A percentile compares a stretch with the other conserved stretches of the same genome.
Conservation (phyloP, 768 basidiomycete genomes). For the Mycena kentingensis region DNA sequence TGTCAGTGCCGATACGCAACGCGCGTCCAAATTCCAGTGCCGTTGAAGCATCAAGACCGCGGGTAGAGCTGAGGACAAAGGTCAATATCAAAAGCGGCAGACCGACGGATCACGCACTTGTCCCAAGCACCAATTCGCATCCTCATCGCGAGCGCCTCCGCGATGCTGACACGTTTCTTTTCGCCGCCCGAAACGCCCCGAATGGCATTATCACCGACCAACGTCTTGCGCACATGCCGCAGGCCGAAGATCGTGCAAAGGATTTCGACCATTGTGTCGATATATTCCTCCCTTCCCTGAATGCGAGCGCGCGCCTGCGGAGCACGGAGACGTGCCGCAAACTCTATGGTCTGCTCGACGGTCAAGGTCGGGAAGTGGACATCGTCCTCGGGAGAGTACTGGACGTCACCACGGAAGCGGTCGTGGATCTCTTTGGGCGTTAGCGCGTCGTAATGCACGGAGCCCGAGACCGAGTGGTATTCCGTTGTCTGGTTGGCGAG, state of each 20-base stretch:
- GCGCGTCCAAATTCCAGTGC: constrained; percentile 73
- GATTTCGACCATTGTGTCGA: constrained; percentile 53
- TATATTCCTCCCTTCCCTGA: constrained; percentile 45
- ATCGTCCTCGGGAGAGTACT: constrained; percentile 84
- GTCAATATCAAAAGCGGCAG: background rate
- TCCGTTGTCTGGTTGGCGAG: constrained; percentile 76
- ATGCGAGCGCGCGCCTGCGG: constrained; percentile 52
- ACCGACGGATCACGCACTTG: constrained; percentile 44
- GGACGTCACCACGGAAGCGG: constrained; percentile 76
- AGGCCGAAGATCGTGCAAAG: constrained; percentile 75
- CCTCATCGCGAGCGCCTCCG: constrained; percentile 65
- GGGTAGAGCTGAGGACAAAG: constrained; percentile 53
- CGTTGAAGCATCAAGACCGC: constrained; percentile 68
- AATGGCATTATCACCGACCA: constrained; percentile 76
- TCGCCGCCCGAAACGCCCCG: constrained; percentile 78
- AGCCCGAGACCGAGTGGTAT: constrained; percentile 67
- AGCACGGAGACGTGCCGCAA: constrained; percentile 68
- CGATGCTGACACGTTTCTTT: constrained; percentile 81
- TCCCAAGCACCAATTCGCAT: constrained; percentile 74
- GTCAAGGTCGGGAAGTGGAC: constrained; percentile 84
- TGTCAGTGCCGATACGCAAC: constrained; percentile 64
- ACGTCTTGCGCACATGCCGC: constrained; percentile 67
- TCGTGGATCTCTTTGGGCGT: constrained; percentile 61
- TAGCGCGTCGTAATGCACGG: constrained; percentile 77
- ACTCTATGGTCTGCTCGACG: constrained; percentile 72